Percentiles rank a stretch among this genome's conserved stretches.
phyloP scores from a whole-genome alignment of 2,329 filamentous ascomycete genomes.

The Coniochaeta prunicola region DNA sequence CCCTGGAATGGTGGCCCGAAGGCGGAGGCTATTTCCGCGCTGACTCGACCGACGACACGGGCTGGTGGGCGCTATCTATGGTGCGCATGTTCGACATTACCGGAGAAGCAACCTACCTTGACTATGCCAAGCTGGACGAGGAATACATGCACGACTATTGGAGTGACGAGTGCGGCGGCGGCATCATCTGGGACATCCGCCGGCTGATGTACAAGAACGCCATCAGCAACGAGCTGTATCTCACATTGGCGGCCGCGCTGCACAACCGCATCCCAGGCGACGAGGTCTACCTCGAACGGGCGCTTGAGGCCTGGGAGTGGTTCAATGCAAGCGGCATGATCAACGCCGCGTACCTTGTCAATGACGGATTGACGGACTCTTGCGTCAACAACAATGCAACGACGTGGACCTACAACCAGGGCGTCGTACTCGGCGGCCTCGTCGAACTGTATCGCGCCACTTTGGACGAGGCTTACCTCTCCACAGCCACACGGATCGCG shows the following conservation, averaged over 20 bases:
- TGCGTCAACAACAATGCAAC: conserved; percentile 45
- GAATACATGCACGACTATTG: conserved; percentile 46
- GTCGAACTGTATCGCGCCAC: conserved; percentile 43
- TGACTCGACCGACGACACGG: conserved; percentile 46
- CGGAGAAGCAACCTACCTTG: conserved; percentile 41
- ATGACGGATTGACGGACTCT: conserved; percentile 40
- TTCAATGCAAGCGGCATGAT: conserved; percentile 44
- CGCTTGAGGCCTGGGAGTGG: conserved; percentile 45
- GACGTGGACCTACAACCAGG: conserved; percentile 52
- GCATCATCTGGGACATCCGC: conserved; percentile 49
- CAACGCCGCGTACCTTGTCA: conserved; percentile 40
- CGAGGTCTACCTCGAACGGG: conserved; percentile 37
- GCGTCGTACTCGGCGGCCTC: conserved; percentile 47
- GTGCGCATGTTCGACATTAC: conserved; percentile 51
- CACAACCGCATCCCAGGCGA: conserved; percentile 36
- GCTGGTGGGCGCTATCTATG: conserved; percentile 58
- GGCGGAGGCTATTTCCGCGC: conserved; percentile 29
- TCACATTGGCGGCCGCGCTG: conserved; percentile 44
- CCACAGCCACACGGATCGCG: conserved; percentile 39
- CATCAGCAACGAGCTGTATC: conserved; percentile 51
- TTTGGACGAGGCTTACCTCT: conserved; percentile 30
- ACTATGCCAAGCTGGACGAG: conserved; percentile 45
- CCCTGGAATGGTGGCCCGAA: conserved; percentile 26
- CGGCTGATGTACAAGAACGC: conserved; percentile 43
- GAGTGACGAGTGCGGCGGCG: conserved; percentile 41